Evolutionary conservation across 2,329 filamentous ascomycete genomes (phyloP), one percentile per base, ranked within the genome.

Genomic region (Hymenoscyphus fructigenus): DNA sequence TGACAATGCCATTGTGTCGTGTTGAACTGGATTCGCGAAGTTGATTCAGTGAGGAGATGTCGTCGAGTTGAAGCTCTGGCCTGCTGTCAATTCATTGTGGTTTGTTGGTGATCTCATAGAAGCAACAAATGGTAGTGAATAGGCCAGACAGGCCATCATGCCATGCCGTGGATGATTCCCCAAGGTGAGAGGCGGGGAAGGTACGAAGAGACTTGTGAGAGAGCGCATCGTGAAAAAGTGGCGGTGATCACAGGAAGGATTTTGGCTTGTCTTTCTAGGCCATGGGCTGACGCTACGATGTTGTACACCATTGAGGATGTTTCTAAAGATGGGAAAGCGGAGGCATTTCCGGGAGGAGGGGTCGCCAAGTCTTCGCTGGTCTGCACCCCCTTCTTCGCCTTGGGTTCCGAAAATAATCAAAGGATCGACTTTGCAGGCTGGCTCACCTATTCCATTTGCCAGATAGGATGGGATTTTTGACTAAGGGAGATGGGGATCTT

Each of bases 1-100:
- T 23, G n/a, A 23, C 17, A 63, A 28, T n/a, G 36, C 23, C 17
- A 56, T 32, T 56, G 32, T 61, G 17, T 32, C 41, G 32, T 61
- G 17, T 23, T 17, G 41, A 60, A 61, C 20, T 44, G 17, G 15
- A 5, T n/a, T n/a, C 5, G 15, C 20, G 17, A 20, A n/a, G 41
- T n/a, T 44, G 17, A n/a, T 44, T 17, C 7, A 44, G 17, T n/a
- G n/a, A 5, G 41, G n/a, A 44, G 41, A 6, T 5, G 41, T n/a
- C 1, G n/a, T n/a, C n/a, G 41, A 44, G 41, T n/a, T 17, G 41
- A 17, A 44, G 41, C 41, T 44, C 3, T n/a, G 41, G 5, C 41
- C 41, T n/a, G 17, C n/a, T 44, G 17, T n/a, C 41, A 20, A 44
- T 44, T 44, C 41, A 44, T 44, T 44, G 41, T 44, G 17, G 41